phyloP scores from a whole-genome alignment of 1,284 basidiomycete genomes.

The Coriolopsis trogii region DNA sequence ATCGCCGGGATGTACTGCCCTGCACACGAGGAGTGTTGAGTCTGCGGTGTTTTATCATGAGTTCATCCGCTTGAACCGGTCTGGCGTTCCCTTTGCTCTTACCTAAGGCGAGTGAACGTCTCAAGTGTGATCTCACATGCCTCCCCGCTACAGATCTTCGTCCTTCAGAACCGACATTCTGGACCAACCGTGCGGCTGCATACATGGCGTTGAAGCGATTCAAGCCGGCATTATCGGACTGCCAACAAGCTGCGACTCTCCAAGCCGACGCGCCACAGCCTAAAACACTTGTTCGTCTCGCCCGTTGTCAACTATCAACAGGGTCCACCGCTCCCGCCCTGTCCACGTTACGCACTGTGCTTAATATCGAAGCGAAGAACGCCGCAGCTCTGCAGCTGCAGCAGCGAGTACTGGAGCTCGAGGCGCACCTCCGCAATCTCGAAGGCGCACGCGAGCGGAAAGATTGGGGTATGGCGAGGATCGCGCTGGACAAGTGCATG shows the following conservation, averaged over 20 bases:
- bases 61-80: too few relatives aligned
- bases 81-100: too few relatives aligned
- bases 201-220: constrained; percentile 83
- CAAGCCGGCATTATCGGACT: constrained; percentile 74
- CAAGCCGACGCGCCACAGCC: constrained; percentile 52
- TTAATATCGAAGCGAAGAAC: constrained; percentile 61
- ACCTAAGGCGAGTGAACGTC: too few relatives aligned
- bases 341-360: constrained; percentile 59
- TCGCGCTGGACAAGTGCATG: constrained; percentile 74
- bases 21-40: too few relatives aligned
- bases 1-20: too few relatives aligned
- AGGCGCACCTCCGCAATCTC: constrained; percentile 68
- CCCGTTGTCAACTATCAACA: constrained; percentile 79
- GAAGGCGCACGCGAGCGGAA: constrained; percentile 56
- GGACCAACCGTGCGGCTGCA: constrained; percentile 86
- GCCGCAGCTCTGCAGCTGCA: constrained; percentile 59
- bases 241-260: constrained; percentile 71
- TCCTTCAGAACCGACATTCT: constrained; percentile 71
- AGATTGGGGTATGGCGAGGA: constrained; percentile 70
- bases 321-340: constrained; percentile 68
- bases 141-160: constrained; percentile 44
- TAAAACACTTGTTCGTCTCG: constrained; percentile 80
- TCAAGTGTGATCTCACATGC: too few relatives aligned
- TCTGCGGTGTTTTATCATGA: too few relatives aligned
- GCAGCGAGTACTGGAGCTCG: constrained; percentile 60